phyloP scores from a whole-genome alignment of 805 yeast genomes.

The Yamadazyma endophytica region DNA sequence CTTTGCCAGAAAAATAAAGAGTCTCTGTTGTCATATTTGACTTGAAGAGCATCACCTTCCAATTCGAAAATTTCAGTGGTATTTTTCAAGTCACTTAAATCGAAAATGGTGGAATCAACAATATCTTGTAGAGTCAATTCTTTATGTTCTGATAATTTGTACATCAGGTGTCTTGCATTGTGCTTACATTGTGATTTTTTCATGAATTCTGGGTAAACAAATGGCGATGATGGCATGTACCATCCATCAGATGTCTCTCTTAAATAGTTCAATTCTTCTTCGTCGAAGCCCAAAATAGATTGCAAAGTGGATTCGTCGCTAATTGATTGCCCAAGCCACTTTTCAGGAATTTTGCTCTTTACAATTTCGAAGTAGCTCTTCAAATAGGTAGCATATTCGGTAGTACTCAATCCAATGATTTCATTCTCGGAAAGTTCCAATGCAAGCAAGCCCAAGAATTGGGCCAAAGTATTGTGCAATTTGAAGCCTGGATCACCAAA shows the following conservation, averaged over 20 bases:
- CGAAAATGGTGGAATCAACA: constrained; percentile 15
- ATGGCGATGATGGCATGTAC: constrained; percentile 10
- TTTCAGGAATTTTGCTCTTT: constrained; percentile 23
- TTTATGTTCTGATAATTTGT: constrained; percentile 4
- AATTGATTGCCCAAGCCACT: constrained; percentile 25
- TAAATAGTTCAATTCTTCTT: constrained; percentile 13
- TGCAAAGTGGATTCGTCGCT: constrained; percentile 13
- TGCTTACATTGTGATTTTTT: constrained; percentile 6
- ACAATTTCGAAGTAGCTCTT: constrained; percentile 29
- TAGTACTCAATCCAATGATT: constrained; percentile 45
- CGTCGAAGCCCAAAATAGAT: constrained; percentile 11
- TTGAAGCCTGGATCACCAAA: constrained; percentile 50
- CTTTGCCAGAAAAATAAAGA: constrained; percentile 32
- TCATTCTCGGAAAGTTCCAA: constrained; percentile 56
- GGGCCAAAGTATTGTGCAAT: constrained; percentile 54
- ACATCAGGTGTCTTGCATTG: constrained; percentile 8
- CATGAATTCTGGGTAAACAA: constrained; percentile 19
- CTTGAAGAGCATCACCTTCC: constrained; percentile 22
- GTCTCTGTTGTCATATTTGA: constrained; percentile 25
- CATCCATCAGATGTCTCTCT: constrained; percentile 12
- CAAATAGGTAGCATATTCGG: constrained; percentile 46
- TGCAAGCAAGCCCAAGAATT: constrained; percentile 53
- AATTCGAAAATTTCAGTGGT: constrained; percentile 25
- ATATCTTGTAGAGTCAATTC: constrained; percentile 15
- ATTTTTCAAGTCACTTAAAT: constrained; percentile 18